Conservation (phyloP, 495 filamentous ascomycete species). For the Geopyxis carbonaria region DNA sequence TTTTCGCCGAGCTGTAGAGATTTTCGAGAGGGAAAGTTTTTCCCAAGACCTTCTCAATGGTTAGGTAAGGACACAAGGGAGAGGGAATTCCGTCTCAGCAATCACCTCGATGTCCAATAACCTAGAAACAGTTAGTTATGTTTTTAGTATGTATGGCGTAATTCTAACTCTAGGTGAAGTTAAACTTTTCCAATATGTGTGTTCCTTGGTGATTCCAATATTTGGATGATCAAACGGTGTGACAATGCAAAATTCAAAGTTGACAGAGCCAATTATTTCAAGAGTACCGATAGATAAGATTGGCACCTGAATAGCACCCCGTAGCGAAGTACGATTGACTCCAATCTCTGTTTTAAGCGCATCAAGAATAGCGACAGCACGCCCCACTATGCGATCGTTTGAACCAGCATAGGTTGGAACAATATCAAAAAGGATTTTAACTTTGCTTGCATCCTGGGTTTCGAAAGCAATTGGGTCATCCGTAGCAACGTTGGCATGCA, state of each 20-base stretch:
- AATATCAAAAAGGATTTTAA: conserved; percentile 85
- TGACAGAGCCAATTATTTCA: conserved; percentile 82
- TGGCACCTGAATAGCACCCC: conserved; percentile 84
- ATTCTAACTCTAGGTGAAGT: conserved; percentile 46
- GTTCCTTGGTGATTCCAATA: conserved; percentile 71
- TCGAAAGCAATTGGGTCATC: conserved; percentile 74
- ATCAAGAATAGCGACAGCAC: conserved; percentile 75
- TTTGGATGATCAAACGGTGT: conserved; percentile 88
- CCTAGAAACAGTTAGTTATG: conserved; percentile 1
- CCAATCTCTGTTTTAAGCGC: conserved; percentile 69
- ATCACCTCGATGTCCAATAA: conserved; percentile 73
- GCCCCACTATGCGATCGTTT: conserved; percentile 72
- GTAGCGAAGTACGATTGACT: conserved; percentile 57
- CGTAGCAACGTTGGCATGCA: conserved; percentile 82
- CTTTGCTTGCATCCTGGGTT: conserved; percentile 56
- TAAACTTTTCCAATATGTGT: conserved; percentile 90
- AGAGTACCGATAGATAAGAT: conserved; percentile 59
- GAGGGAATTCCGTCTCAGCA: conserved; percentile 6
- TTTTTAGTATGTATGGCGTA: neutral
- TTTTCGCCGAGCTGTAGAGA: conserved; percentile 93
- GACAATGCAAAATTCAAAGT: conserved; percentile 91
- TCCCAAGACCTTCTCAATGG: conserved; percentile 46
- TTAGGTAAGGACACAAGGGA: conserved; percentile 7
- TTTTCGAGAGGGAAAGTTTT: conserved; percentile 64
- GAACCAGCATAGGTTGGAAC: conserved; percentile 94